Conservation (phyloP, 2,329 filamentous ascomycete species). For the Trichoderma koningii region DNA sequence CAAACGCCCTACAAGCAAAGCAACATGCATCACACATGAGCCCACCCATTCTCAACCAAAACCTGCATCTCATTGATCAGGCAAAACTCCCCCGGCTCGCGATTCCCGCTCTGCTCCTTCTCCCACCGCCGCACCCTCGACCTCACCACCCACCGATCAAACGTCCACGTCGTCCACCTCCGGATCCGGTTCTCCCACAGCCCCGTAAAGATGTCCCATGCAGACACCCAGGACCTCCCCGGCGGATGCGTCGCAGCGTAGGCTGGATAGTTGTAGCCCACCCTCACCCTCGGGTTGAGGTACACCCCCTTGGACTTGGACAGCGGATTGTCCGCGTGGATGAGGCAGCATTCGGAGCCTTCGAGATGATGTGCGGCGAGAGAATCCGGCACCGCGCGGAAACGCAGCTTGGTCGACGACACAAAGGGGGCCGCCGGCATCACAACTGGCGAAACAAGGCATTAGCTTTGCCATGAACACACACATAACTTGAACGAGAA, state of each 20-base stretch:
- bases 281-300: conserved; percentile 69
- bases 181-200: conserved; percentile 60
- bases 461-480: background rate
- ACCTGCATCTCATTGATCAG: conserved; percentile 65
- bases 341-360: conserved; percentile 77
- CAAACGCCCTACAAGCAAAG: background rate
- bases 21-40: conserved; percentile 48
- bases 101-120: conserved; percentile 38
- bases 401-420: conserved; percentile 50
- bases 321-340: conserved; percentile 70
- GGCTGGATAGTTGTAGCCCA: conserved; percentile 61
- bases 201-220: conserved; percentile 52
- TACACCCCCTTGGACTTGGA: conserved; percentile 58
- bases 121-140: conserved; percentile 46
- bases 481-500: background rate
- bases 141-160: conserved; percentile 41
- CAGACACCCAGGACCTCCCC: conserved; percentile 48
- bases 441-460: conserved; percentile 38
- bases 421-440: conserved; percentile 61
- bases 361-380: conserved; percentile 67
- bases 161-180: conserved; percentile 44
- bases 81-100: conserved; percentile 54
- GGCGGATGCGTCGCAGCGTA: conserved; percentile 52
- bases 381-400: conserved; percentile 64
- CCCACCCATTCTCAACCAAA: conserved; percentile 59